Base-by-base conservation (phyloP, 768 basidiomycete species). In the Agaricus sinodeliciosus region DNA sequence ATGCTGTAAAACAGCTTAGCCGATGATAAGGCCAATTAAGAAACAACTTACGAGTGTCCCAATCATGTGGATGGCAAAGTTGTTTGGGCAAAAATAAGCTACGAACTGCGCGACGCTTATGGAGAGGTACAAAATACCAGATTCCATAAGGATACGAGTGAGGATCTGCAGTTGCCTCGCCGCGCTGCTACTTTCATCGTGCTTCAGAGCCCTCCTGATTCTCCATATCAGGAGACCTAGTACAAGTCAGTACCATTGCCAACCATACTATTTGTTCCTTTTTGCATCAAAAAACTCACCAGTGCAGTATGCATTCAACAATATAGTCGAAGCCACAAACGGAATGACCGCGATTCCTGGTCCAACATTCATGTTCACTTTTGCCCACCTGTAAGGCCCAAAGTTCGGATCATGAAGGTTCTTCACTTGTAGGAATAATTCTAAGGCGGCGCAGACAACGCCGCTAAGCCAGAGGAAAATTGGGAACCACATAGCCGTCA, bases 291-390 rank as follows among this genome's bases (percentile, higher is more conserved):
- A 8, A 13, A 22, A 35, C 27, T 18, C 18, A 57, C 55, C 22
- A 6, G 55, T 57, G 9, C 39, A 48, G 31, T 57, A 57, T 19
- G 40, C 34, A 12, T 57, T 57, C n/a, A 57, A 11, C 4, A 48
- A 28, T 15, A 48, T 49, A 13, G 53, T 57, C 19, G 47, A 54
- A 1, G 26, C 56, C 56, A 48, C 54, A 44, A 55, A 57, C 11
- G 51, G 51, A 4, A 34, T 54, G 22, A 44, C 31, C 35, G 47
- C 46, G 28, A 54, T 50, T n/a, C 55, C 48, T 13, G 55, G 55
- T 2, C 52, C 47, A 18, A 57, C n/a, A 12, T 40, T 15, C 55
- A 55, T 55, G 16, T 44, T 50, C 3, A 55, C 49, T 1, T 26
- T 27, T 19, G 31, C 42, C 56, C 41, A 43, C 22, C 34, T 28